These are phyloP conservation scores for Trichomonascus vanleenenianus DNA, from an alignment of 805 yeast genomes.

Conservation along the genomic window DNA sequence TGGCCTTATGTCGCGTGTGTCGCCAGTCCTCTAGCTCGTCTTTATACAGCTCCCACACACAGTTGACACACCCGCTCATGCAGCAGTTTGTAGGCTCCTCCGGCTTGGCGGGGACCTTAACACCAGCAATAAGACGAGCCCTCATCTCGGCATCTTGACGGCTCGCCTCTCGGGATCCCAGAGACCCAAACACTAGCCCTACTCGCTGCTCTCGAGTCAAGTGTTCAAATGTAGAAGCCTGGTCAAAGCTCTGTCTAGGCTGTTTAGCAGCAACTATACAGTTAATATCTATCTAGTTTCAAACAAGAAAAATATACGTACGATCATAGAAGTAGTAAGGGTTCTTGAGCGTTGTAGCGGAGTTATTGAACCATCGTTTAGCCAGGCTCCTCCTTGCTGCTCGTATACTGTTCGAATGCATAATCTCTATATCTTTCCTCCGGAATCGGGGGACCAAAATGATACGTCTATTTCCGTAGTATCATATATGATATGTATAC, in stretches of 20 bases:
- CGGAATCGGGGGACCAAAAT: no score
- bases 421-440: no score
- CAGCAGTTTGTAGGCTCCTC: conserved; percentile 93
- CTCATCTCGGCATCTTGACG: conserved; percentile 27
- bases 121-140: conserved; percentile 45
- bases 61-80: conserved; percentile 93
- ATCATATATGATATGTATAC: no score
- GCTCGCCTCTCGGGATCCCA: conserved; percentile 27
- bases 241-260: conserved; percentile 20
- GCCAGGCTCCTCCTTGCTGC: no score
- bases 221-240: conserved; percentile 5
- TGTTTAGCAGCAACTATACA: conserved; percentile 14
- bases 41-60: conserved; percentile 91
- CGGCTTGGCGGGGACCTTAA: conserved; percentile 76
- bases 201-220: conserved; percentile 15
- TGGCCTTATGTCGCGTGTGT: conserved; percentile 50
- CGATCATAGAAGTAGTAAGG: conserved; percentile 22
- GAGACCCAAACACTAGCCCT: conserved; percentile 26
- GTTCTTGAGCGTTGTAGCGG: conserved; percentile 9
- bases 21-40: conserved; percentile 88
- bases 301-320: conserved; percentile 9
- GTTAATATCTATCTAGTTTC: conserved; percentile 3
- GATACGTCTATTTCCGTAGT: no score
- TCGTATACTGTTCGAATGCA: no score
- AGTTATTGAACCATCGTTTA: not conserved